phyloP scores from a whole-genome alignment of 306 rosid genomes.

The Echinosophora koreensis region DNA sequence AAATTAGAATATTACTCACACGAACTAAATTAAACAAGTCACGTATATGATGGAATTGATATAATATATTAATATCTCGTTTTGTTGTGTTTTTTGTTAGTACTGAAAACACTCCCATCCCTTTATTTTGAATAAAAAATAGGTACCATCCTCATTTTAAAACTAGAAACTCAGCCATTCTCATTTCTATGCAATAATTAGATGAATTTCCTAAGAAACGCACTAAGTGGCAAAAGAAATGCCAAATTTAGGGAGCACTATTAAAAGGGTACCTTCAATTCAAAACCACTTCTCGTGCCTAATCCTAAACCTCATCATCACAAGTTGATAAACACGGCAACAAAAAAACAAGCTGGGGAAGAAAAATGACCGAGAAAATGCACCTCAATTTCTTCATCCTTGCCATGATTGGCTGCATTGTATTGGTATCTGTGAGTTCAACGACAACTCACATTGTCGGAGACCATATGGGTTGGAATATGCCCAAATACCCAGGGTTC shows the following conservation, averaged over 20 bases:
- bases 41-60: background rate
- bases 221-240: slow-evolving; percentile 5
- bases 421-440: slow-evolving; percentile 52
- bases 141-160: background rate
- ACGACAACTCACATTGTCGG: slow-evolving; percentile 67
- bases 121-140: slow-evolving; percentile 5
- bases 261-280: background rate
- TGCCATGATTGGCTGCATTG: slow-evolving; percentile 39
- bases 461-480: slow-evolving; percentile 69
- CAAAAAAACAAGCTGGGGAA: background rate
- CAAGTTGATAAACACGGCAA: background rate
- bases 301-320: slow-evolving; percentile 46
- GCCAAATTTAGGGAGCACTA: slow-evolving; percentile 12
- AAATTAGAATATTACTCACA: too few relatives aligned
- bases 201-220: slow-evolving; percentile 34
- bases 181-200: slow-evolving; percentile 21
- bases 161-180: background rate
- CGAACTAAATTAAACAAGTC: too few relatives aligned
- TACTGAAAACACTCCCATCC: slow-evolving; percentile 45
- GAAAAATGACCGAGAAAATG: slow-evolving; percentile 52
- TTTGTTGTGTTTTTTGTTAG: background rate
- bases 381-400: slow-evolving; percentile 40
- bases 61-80: slow-evolving; percentile 12
- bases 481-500: slow-evolving; percentile 49
- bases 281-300: slow-evolving; percentile 27